Evolutionary conservation across 352 stramenopile genomes (phyloP), one percentile per base, ranked within the genome.

Genomic region (Pythium graminicola): DNA sequence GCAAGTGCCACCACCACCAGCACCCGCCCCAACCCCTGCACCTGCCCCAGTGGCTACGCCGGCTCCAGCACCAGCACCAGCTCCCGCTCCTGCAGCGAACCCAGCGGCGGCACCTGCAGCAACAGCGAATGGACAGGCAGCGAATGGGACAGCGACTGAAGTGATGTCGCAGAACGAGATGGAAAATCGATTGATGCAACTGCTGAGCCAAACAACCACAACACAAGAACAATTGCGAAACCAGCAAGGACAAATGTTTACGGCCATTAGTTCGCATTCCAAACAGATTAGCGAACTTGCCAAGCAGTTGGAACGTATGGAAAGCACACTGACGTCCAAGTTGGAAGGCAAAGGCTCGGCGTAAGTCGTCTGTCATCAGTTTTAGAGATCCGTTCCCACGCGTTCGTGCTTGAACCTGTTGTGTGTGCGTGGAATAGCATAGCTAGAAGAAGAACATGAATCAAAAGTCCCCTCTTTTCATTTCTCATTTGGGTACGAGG

Each of bases 211-310:
- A 60, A 93, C 81, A 0, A 93, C 81, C 20, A 79, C 56, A 29
- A 93, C 81, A 4, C 81, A 93, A 45, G 73, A 88, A 58, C 81
- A 93, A 46, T 61, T 93, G 22, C 75, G 76, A 17, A 83, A 81
- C 55, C 81, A 93, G 56, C 81, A 93, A 28, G 72, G 65, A 0
- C 75, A 89, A 48, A 93, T 93, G 81, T 81, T 89, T 22, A 76
- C 77, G 35, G 76, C 81, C 16, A 86, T 93, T 52, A 72, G 48
- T 52, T 76, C 62, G 24, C 79, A 93, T 56, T 84, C 77, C 14
- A 81, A 89, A 54, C 79, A 93, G 67, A 90, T 90, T 45, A 71
- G 71, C 60, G 70, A 84, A 36, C 58, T 93, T 23, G 73, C 81
- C 32, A 86, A 90, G 64, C 80, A 93, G 36, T 65, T 93, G 41